Evolutionary conservation across 2,329 filamentous ascomycete genomes (phyloP), one percentile per base, ranked within the genome.

Genomic region (Ophiostoma tasmaniense): DNA sequence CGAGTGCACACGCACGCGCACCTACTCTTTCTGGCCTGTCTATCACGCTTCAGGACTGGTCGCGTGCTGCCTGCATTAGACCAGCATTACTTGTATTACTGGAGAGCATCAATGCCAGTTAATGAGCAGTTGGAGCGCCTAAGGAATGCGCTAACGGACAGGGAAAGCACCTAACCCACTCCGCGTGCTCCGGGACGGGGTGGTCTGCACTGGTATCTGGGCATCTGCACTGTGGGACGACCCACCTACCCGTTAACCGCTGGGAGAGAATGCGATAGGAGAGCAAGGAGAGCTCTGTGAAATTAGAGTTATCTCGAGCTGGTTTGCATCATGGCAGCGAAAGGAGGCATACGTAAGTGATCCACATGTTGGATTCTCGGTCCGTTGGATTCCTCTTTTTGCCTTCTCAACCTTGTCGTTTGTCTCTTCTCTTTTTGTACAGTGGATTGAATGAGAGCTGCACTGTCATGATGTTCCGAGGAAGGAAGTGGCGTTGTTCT

Each of bases 261-360:
- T 20, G 37, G 10, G 11, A 39, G 37, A 39, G 37, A 10, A 3
- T 37, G 11, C 1, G 37, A 45, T 45, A 45, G 42, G 42, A 45
- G 42, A 45, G 42, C 50, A 2, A 55, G 37, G 37, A 50, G 17
- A 50, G n/a, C n/a, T 22, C n/a, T 55, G 14, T 66, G 10, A 50
- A 55, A 50, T n/a, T 35, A 42, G 33, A 45, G 42, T 45, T 45
- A 33, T 45, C 14, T 45, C 42, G 17, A 45, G 14, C 6, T 45
- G 42, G 42, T 45, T 45, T 17, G 20, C 20, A 52, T 25, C 42
- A 66, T 28, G 65, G 65, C 20, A 64, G 30, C 39, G 37, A 64
- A 28, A 42, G 25, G 64, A 50, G 61, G 67, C 67, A 68, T 68
- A 66, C 67, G 67, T 68, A 68, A 66, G 67, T 68, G 67, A 33